Base-by-base conservation (phyloP, 1,284 basidiomycete species). In the Sanghuangporus weigelae region DNA sequence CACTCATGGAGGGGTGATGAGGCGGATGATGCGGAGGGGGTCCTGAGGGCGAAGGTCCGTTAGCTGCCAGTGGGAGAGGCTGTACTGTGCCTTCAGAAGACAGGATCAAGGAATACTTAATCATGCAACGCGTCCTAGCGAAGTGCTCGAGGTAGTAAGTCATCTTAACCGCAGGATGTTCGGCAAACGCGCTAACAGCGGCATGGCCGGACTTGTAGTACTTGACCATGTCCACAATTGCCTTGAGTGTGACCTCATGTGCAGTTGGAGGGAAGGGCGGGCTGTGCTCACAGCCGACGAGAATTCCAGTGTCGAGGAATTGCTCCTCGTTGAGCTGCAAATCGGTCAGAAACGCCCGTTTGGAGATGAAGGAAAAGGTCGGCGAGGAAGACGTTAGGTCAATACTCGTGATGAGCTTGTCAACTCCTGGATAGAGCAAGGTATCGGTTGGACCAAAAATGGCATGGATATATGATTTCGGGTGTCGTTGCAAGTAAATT, bases 381-480 rank as follows among this genome's bases (percentile, higher is more conserved):
- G 90, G 87, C 38, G 78, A 78, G 54, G 79, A 63, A 39, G 85
- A 83, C 61, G 81, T 78, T 69, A 93, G 87, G 77, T 95, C 91
- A 69, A 96, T 79, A 48, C 87, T 84, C 59, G 92, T 94, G 74
- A 99, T 96, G 71, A 99, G 82, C 71, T 91, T 90, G 77, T 98
- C 95, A 42, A 97, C 85, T 31, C 89, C 88, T 14, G 92, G 90
- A 74, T 96, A 98, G 51, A 98, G 82, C 23, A 99, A 82, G 19
- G 92, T 85, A 73, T 98, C 96, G 5, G 90, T 92, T 39, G 95
- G 87, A 5, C 93, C 95, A 74, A 88, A 98, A 69, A 98, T 89
- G 21, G 96, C 90, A 73, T 99, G 95, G 67, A 98, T 92, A 77
- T 98, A 99, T 4, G 89, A 84, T 75, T 97, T 97, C 26, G 86